Conservation (phyloP, 495 filamentous ascomycete genomes). For the Penicillium subrubescens region DNA sequence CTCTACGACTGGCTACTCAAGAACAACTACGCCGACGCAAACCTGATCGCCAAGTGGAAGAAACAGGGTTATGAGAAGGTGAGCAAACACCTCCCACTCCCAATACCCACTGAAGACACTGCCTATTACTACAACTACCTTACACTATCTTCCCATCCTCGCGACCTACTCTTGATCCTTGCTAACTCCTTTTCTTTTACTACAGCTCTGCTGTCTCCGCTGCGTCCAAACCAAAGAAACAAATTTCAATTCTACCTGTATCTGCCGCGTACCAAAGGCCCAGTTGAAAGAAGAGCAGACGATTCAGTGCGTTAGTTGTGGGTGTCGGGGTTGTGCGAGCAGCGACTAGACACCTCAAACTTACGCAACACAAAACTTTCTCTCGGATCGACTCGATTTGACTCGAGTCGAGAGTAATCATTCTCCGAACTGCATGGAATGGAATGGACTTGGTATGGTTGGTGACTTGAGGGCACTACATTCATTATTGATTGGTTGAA, state of each 20-base stretch:
- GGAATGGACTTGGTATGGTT: not conserved
- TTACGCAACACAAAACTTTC: not conserved
- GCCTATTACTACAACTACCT: not conserved
- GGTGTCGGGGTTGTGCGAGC: constrained; percentile 87
- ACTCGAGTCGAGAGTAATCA: not conserved
- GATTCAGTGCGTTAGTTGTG: constrained; percentile 94
- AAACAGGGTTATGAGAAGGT: constrained; percentile 99
- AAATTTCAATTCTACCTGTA: constrained; percentile 96
- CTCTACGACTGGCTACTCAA: constrained; percentile 97
- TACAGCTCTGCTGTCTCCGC: constrained; percentile 84
- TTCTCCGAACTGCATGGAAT: not conserved
- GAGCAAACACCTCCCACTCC: constrained; percentile 17
- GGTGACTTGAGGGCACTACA: not conserved
- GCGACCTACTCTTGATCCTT: not conserved
- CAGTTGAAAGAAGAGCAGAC: constrained; percentile 88
- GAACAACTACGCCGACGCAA: constrained; percentile 92
- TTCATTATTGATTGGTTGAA: not conserved
- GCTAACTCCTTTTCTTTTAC: not conserved
- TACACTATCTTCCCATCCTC: not conserved
- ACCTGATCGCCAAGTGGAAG: constrained; percentile 99
- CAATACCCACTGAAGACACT: not conserved
- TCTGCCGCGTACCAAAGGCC: constrained; percentile 92
- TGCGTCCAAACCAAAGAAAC: constrained; percentile 99
- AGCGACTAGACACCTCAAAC: constrained; percentile 59
- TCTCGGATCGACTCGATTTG: not conserved